These are phyloP conservation scores for Boechera divaricarpa DNA, from an alignment of 345 rosid species.

Conservation along the genomic window DNA sequence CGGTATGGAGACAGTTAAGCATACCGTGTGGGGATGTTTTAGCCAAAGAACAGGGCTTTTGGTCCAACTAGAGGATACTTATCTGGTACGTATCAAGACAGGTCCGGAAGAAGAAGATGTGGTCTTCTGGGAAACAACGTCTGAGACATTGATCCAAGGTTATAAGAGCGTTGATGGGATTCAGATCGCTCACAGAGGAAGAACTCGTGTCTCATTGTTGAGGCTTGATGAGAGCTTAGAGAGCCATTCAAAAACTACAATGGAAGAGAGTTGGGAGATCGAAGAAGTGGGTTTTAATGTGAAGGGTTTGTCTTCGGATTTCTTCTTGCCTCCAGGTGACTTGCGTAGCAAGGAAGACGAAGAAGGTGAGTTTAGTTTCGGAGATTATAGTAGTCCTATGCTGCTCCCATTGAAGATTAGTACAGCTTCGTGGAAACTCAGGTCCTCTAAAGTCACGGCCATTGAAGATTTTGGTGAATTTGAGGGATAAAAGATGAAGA, in stretches of 20 bases:
- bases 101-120: slow-evolving; percentile 47
- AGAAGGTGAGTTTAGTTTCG: slow-evolving; percentile 33
- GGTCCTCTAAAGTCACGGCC: slow-evolving; percentile 65
- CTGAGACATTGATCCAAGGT: slow-evolving; percentile 74
- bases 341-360: slow-evolving; percentile 66
- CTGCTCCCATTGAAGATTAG: slow-evolving; percentile 55
- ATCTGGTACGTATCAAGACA: slow-evolving; percentile 63
- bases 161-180: slow-evolving; percentile 79
- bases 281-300: slow-evolving; percentile 94
- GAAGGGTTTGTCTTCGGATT: slow-evolving; percentile 79
- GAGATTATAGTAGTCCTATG: slow-evolving; percentile 39
- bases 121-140: slow-evolving; percentile 84
- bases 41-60: slow-evolving; percentile 92
- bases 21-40: slow-evolving; percentile 85
- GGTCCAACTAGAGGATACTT: slow-evolving; percentile 75
- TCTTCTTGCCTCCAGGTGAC: slow-evolving; percentile 89
- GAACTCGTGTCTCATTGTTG: slow-evolving; percentile 63
- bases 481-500: slow-evolving; percentile 44
- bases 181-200: slow-evolving; percentile 80
- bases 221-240: slow-evolving; percentile 68
- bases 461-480: slow-evolving; percentile 56
- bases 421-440: slow-evolving; percentile 52
- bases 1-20: slow-evolving; percentile 69
- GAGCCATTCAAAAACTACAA: slow-evolving; percentile 70
- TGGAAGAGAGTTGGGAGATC: slow-evolving; percentile 92